phyloP scores from a whole-genome alignment of 805 yeast genomes.

The Ogataea pini region DNA sequence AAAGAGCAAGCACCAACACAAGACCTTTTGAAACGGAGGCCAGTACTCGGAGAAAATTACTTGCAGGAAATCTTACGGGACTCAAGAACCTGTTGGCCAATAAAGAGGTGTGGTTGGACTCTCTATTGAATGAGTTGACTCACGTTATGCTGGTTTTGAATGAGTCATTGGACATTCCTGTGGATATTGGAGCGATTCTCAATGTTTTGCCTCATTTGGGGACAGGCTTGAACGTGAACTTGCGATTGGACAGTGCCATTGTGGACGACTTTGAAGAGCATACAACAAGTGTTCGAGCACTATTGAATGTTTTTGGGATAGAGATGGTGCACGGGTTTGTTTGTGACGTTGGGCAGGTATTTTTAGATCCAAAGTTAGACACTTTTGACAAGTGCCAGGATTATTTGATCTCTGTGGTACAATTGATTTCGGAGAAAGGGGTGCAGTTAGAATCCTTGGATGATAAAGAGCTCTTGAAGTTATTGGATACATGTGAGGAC shows the following conservation, averaged over 20 bases:
- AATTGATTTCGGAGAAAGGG: slow-evolving; percentile 3
- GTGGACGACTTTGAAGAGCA: slow-evolving; percentile 26
- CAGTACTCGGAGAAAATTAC: background rate
- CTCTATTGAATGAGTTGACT: slow-evolving; percentile 52
- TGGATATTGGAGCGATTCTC: slow-evolving; percentile 42
- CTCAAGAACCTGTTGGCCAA: slow-evolving; percentile 27
- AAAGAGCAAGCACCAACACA: background rate
- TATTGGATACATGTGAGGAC: slow-evolving; percentile 4
- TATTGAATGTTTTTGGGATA: slow-evolving; percentile 28
- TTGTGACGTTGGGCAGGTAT: slow-evolving; percentile 1
- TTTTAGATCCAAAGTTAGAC: slow-evolving; percentile 9
- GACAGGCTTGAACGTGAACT: slow-evolving; percentile 72
- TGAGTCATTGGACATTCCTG: slow-evolving; percentile 28
- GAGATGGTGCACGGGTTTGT: slow-evolving; percentile 76
- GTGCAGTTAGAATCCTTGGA: slow-evolving; percentile 11
- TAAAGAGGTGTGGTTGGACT: slow-evolving; percentile 34
- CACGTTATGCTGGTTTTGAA: slow-evolving; percentile 41
- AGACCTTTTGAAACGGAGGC: background rate
- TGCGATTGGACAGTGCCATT: slow-evolving; percentile 51
- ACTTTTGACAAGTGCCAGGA: slow-evolving; percentile 36
- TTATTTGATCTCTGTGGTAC: slow-evolving; percentile 21
- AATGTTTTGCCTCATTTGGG: slow-evolving; percentile 62
- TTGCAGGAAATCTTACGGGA: slow-evolving; percentile 15
- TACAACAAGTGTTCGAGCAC: slow-evolving; percentile 20
- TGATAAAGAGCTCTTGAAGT: slow-evolving; percentile 6